Evolutionary conservation across 148 eudicot genomes (phyloP).

Genomic region (Nepenthes gracilis): DNA sequence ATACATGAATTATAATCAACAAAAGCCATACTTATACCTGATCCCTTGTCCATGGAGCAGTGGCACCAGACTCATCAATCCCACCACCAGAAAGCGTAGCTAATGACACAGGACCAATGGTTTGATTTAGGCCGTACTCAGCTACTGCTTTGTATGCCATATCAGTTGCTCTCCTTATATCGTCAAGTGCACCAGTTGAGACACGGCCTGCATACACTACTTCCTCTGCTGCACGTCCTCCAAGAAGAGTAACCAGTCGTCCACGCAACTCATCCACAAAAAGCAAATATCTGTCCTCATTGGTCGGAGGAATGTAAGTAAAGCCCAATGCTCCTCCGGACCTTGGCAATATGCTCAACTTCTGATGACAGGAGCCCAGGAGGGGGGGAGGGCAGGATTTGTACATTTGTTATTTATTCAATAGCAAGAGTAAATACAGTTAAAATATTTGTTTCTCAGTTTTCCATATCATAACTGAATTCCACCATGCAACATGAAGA

Average conservation of each 20-base stretch:
- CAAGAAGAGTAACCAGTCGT: slow-evolving; percentile 92
- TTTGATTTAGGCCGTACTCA: slow-evolving; percentile 80
- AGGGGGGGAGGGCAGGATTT: background rate
- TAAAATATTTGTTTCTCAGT: background rate
- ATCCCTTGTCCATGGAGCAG: slow-evolving; percentile 67
- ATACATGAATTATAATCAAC: background rate
- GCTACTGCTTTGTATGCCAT: slow-evolving; percentile 96
- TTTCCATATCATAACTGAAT: background rate
- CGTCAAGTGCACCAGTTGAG: slow-evolving; percentile 94
- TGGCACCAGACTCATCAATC: slow-evolving; percentile 64
- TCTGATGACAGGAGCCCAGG: slow-evolving; percentile 36
- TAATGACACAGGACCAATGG: slow-evolving; percentile 77
- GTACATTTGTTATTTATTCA: too few relatives aligned
- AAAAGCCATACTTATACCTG: slow-evolving; percentile 31
- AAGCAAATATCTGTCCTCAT: slow-evolving; percentile 87
- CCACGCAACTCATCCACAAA: slow-evolving; percentile 89
- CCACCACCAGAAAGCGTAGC: slow-evolving; percentile 82
- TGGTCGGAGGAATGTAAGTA: slow-evolving; percentile 86
- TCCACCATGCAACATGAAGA: background rate
- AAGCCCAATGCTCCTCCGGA: slow-evolving; percentile 94
- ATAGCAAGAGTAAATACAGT: background rate
- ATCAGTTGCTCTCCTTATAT: slow-evolving; percentile 85
- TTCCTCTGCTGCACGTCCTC: slow-evolving; percentile 98
- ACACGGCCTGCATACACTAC: slow-evolving; percentile 79
- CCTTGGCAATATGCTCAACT: slow-evolving; percentile 90